Evolutionary conservation across 106 monocot species (phyloP).

Genomic region (Cymbidium sinense): DNA sequence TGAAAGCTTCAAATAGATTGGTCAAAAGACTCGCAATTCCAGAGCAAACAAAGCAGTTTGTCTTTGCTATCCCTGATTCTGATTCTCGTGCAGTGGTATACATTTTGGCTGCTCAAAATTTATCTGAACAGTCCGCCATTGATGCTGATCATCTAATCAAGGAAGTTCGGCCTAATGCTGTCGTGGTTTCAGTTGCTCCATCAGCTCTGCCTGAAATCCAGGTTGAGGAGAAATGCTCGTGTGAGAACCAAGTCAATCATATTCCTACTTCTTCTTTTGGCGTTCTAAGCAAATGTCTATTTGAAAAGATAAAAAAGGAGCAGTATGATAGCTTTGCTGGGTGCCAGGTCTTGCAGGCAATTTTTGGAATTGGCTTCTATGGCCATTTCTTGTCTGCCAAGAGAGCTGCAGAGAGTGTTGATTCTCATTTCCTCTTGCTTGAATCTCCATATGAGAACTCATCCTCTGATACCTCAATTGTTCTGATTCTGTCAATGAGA

Average conservation of each 20-base stretch:
- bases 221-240: slow-evolving; percentile 33
- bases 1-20: slow-evolving; percentile 50
- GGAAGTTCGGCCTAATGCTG: slow-evolving; percentile 62
- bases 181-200: slow-evolving; percentile 52
- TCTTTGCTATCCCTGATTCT: slow-evolving; percentile 54
- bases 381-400: slow-evolving; percentile 81
- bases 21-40: slow-evolving; percentile 52
- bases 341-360: slow-evolving; percentile 56
- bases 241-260: slow-evolving; percentile 14
- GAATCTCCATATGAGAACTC: slow-evolving; percentile 58
- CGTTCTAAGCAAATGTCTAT: slow-evolving; percentile 61
- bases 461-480: no score
- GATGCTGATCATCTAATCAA: slow-evolving; percentile 66
- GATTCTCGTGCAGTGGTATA: slow-evolving; percentile 42
- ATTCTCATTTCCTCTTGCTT: slow-evolving; percentile 62
- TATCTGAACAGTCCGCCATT: slow-evolving; percentile 59
- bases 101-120: slow-evolving; percentile 53
- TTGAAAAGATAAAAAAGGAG: slow-evolving; percentile 56
- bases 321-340: slow-evolving; percentile 75
- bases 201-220: slow-evolving; percentile 58
- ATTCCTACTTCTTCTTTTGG: slow-evolving; percentile 73
- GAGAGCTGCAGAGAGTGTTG: slow-evolving; percentile 49
- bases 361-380: slow-evolving; percentile 83
- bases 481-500: slow-evolving; percentile 8
- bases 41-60: slow-evolving; percentile 69